Evolutionary conservation across 2,329 filamentous ascomycete genomes (phyloP).

Genomic region (Macrophomina tecta): DNA sequence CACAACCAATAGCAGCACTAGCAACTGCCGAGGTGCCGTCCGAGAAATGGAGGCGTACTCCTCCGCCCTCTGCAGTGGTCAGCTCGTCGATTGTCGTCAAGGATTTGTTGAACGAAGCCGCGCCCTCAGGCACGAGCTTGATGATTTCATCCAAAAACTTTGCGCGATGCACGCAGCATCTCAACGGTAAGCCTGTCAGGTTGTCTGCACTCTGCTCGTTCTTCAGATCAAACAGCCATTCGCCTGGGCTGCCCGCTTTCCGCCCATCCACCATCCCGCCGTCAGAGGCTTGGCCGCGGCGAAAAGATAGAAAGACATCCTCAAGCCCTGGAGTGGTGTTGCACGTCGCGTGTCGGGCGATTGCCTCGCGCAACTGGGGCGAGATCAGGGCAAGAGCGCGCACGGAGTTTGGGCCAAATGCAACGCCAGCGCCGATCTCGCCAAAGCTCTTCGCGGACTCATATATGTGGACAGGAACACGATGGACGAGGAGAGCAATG

Average conservation of each 20-base stretch:
- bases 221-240: constrained; percentile 32
- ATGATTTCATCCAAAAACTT: constrained; percentile 35
- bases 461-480: constrained; percentile 37
- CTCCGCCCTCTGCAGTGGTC: constrained; percentile 29
- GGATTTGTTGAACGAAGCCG: constrained; percentile 34
- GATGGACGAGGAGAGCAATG: constrained; percentile 37
- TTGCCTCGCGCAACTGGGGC: constrained; percentile 34
- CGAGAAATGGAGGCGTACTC: constrained; percentile 28
- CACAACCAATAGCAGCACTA: constrained; percentile 25
- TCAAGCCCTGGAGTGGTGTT: constrained; percentile 31
- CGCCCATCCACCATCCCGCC: not conserved
- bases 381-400: constrained; percentile 37
- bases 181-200: constrained; percentile 30
- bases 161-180: constrained; percentile 37
- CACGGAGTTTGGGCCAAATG: constrained; percentile 37
- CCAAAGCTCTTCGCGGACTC: constrained; percentile 36
- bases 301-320: constrained; percentile 31
- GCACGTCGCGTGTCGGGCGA: constrained; percentile 37
- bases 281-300: not conserved
- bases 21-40: constrained; percentile 23
- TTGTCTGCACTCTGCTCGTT: constrained; percentile 28
- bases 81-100: constrained; percentile 32
- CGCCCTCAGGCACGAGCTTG: constrained; percentile 32
- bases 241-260: constrained; percentile 31
- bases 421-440: constrained; percentile 40